phyloP scores from a whole-genome alignment of 441 rosid genomes.

The Euphorbia schlechtendalii region DNA sequence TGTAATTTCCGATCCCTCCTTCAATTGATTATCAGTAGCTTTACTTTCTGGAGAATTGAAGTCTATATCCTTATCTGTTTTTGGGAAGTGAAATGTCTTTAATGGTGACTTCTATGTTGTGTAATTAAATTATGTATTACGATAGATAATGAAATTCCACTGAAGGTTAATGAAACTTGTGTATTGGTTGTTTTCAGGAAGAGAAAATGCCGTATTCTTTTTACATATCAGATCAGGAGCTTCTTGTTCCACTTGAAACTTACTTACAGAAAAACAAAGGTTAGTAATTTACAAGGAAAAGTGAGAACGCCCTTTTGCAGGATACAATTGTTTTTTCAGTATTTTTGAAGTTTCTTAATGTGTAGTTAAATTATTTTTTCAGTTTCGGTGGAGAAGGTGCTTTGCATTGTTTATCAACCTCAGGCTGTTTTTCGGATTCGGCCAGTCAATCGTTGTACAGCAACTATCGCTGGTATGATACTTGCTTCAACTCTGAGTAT shows the following conservation, averaged over 20 bases:
- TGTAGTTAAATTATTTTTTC: conserved; percentile 17
- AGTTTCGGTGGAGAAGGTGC: conserved; percentile 96
- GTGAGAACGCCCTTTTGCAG: background rate
- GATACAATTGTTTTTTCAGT: background rate
- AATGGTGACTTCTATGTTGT: too few relatives aligned
- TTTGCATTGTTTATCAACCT: conserved; percentile 84
- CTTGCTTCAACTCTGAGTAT: background rate
- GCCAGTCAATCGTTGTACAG: conserved; percentile 80
- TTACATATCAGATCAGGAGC: conserved; percentile 82
- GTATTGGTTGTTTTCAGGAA: conserved; percentile 43
- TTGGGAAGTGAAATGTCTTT: too few relatives aligned
- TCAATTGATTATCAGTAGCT: background rate
- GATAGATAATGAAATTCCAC: background rate
- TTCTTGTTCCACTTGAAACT: conserved; percentile 66
- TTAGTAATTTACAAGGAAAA: conserved; percentile 14
- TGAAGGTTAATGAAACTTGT: background rate
- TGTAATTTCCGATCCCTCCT: conserved; percentile 30
- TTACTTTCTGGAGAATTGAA: background rate
- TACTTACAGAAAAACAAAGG: conserved; percentile 87
- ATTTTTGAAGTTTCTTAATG: background rate
- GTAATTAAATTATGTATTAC: background rate
- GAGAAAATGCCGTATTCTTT: conserved; percentile 86
- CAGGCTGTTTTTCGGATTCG: conserved; percentile 95
- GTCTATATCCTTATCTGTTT: too few relatives aligned
- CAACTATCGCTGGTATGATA: conserved; percentile 76